phyloP scores from a whole-genome alignment of 2,329 filamentous ascomycete genomes.

The Mycocentrospora acerina region DNA sequence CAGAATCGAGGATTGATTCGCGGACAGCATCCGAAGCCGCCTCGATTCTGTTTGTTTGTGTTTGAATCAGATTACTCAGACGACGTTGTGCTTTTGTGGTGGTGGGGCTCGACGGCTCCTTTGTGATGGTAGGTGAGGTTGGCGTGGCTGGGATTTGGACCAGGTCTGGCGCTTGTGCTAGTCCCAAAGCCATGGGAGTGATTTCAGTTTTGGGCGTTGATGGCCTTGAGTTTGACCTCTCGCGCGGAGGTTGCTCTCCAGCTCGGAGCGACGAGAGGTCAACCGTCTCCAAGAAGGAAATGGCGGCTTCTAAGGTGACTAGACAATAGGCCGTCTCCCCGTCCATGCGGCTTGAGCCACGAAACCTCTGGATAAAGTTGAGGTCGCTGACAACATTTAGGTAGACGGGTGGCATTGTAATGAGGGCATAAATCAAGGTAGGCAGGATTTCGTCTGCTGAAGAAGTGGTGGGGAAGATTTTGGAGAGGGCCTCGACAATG shows the following conservation, averaged over 20 bases:
- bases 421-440: constrained; percentile 92
- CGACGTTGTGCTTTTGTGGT: constrained; percentile 66
- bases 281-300: constrained; percentile 92
- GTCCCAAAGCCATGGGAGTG: constrained; percentile 44
- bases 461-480: constrained; percentile 69
- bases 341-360: constrained; percentile 80
- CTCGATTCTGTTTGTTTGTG: constrained; percentile 77
- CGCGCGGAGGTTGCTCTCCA: constrained; percentile 68
- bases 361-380: constrained; percentile 91
- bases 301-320: constrained; percentile 91
- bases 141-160: constrained; percentile 43
- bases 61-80: constrained; percentile 82
- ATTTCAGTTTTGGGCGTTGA: constrained; percentile 47
- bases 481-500: constrained; percentile 82
- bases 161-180: constrained; percentile 40
- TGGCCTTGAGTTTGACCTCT: constrained; percentile 55
- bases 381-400: constrained; percentile 92
- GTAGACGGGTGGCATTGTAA: constrained; percentile 82
- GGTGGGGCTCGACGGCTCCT: constrained; percentile 37
- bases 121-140: constrained; percentile 18
- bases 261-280: constrained; percentile 85
- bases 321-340: constrained; percentile 95
- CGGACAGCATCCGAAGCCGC: constrained; percentile 79
- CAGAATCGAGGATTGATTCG: constrained; percentile 69
- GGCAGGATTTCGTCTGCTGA: constrained; percentile 97